phyloP scores from a whole-genome alignment of 306 rosid species.

The Hippophae gyantsensis region DNA sequence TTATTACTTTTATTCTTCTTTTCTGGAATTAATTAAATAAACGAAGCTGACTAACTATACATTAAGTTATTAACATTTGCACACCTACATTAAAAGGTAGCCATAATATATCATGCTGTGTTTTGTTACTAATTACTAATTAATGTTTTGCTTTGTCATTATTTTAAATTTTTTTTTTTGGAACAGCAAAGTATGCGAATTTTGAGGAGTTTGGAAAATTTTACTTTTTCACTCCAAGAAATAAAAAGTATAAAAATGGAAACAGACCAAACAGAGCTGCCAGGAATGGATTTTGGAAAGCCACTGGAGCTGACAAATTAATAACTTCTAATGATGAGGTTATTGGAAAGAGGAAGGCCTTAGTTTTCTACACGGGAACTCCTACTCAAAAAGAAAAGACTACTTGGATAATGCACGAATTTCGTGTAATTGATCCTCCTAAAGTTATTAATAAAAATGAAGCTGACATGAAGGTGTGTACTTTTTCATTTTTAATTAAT shows the following conservation, averaged over 20 bases:
- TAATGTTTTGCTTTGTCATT: not conserved
- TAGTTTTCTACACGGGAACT: conserved; percentile 15
- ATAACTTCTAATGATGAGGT: not conserved
- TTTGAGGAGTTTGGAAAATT: not conserved
- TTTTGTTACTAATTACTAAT: too few species aligned
- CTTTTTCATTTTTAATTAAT: too few species aligned
- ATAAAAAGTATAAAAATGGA: not conserved
- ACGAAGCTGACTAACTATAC: too few species aligned
- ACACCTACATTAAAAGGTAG: too few species aligned
- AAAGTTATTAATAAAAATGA: not conserved
- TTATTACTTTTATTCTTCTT: too few species aligned
- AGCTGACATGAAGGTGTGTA: conserved; percentile 18
- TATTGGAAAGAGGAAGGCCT: conserved; percentile 10
- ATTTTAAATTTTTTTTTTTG: too few species aligned
- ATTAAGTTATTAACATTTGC: too few species aligned
- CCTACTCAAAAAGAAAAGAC: conserved; percentile 18
- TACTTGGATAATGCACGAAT: conserved; percentile 23
- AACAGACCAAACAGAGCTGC: not conserved
- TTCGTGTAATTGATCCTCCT: not conserved
- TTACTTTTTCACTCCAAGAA: not conserved
- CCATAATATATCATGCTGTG: too few species aligned
- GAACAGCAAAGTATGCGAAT: not conserved
- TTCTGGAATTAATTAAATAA: too few species aligned
- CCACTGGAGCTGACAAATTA: not conserved
- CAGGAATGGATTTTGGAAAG: not conserved